phyloP scores from a whole-genome alignment of 78 protist genomes.

The Anaeramoeba ignava region DNA sequence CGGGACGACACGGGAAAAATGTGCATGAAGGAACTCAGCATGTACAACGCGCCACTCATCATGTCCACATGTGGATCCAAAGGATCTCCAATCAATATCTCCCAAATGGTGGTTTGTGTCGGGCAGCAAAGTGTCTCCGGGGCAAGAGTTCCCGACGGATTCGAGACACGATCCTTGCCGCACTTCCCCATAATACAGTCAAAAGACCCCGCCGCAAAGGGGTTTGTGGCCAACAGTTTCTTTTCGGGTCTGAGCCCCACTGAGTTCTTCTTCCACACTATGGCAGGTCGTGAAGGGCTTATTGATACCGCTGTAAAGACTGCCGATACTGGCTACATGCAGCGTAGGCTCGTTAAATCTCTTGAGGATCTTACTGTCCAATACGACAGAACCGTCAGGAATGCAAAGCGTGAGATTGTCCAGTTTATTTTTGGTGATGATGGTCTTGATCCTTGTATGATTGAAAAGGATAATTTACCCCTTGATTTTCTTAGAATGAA shows the following conservation, averaged over 20 bases:
- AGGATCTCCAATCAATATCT: constrained; percentile 85
- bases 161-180: constrained; percentile 83
- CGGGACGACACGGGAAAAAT: constrained; percentile 81
- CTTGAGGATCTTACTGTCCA: constrained; percentile 82
- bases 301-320: constrained; percentile 99
- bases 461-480: constrained; percentile 19
- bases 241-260: constrained; percentile 86
- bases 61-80: constrained; percentile 99
- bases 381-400: constrained; percentile 86
- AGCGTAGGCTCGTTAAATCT: constrained; percentile 65
- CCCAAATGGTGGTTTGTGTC: constrained; percentile 96
- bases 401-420: constrained; percentile 24
- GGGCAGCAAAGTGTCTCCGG: constrained; percentile 95
- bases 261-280: constrained; percentile 98
- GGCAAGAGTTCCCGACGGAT: constrained; percentile 91
- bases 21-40: constrained; percentile 63
- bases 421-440: constrained; percentile 95
- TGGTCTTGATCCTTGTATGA: constrained; percentile 70
- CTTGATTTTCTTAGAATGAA: not conserved
- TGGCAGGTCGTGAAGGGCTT: constrained; percentile 78
- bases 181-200: constrained; percentile 59
- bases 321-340: constrained; percentile 98
- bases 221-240: constrained; percentile 91
- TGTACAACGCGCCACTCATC: constrained; percentile 77
- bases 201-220: constrained; percentile 73